Evolutionary conservation across 768 basidiomycete species (phyloP).

Genomic region (Austroboletus eburneus): DNA sequence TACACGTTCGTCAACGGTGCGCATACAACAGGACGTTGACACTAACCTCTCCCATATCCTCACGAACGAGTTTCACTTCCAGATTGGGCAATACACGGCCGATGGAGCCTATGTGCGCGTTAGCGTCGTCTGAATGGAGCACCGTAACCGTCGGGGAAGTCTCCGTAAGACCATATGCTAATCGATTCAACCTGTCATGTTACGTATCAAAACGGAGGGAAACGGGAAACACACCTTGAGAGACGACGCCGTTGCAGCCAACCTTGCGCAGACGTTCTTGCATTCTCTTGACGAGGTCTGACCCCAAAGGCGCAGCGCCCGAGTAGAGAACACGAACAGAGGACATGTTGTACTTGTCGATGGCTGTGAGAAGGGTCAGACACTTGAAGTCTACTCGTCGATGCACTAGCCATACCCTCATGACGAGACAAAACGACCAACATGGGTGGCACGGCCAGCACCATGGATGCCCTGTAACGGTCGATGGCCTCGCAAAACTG

Average conservation of each 20-base stretch:
- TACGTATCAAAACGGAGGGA: not conserved
- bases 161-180: conserved; percentile 79
- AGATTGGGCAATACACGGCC: conserved; percentile 73
- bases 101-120: conserved; percentile 56
- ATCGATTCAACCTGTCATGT: not conserved
- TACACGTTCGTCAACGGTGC: conserved; percentile 4
- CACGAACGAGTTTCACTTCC: conserved; percentile 66
- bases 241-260: conserved; percentile 38
- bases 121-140: conserved; percentile 40
- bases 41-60: conserved; percentile 48
- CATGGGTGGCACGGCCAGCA: conserved; percentile 79
- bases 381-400: conserved; percentile 14
- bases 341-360: conserved; percentile 64
- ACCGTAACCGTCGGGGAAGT: conserved; percentile 71
- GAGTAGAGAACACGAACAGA: conserved; percentile 56
- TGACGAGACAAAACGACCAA: conserved; percentile 70
- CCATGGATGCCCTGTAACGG: conserved; percentile 54
- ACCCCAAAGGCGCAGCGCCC: conserved; percentile 79
- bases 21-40: too few species aligned
- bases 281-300: conserved; percentile 53
- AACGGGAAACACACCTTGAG: conserved; percentile 44
- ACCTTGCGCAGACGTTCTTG: conserved; percentile 36
- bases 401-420: conserved; percentile 38
- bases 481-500: conserved; percentile 63
- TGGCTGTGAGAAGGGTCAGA: conserved; percentile 29